Conservation (phyloP, 2,329 filamentous ascomycete genomes). For the Annulohypoxylon truncatum region DNA sequence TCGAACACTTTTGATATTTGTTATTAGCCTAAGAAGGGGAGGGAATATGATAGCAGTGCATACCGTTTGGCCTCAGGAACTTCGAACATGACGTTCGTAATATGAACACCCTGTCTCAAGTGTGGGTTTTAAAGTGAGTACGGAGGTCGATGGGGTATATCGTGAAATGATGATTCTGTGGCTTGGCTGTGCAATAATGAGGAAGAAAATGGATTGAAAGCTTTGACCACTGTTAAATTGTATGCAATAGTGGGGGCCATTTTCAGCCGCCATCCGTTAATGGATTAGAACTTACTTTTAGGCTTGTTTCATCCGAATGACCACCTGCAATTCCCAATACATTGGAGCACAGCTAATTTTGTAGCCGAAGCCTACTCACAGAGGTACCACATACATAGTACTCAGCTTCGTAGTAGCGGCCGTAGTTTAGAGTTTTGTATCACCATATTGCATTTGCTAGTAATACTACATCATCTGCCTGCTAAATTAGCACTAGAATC, state of each 20-base stretch:
- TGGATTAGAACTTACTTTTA: slow-evolving; percentile 26
- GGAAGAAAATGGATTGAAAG: slow-evolving; percentile 6
- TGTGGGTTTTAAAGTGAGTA: neutral
- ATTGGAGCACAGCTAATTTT: slow-evolving; percentile 34
- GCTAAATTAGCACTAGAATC: slow-evolving; percentile 4
- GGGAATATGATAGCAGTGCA: slow-evolving; percentile 24
- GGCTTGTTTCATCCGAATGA: slow-evolving; percentile 31
- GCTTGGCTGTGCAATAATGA: neutral
- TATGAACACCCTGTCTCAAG: neutral
- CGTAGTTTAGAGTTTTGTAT: slow-evolving; percentile 32
- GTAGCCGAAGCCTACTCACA: slow-evolving; percentile 16
- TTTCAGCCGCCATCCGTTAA: slow-evolving; percentile 29
- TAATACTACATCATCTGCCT: slow-evolving; percentile 17
- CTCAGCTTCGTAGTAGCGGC: slow-evolving; percentile 20
- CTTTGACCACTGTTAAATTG: slow-evolving; percentile 19
- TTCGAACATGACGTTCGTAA: slow-evolving; percentile 59
- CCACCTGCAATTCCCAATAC: slow-evolving; percentile 31
- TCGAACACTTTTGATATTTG: slow-evolving; percentile 59
- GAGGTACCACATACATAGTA: neutral
- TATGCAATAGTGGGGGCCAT: slow-evolving; percentile 13
- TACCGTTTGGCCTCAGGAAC: slow-evolving; percentile 65
- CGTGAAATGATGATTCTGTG: neutral
- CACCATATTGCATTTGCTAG: slow-evolving; percentile 25
- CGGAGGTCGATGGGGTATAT: neutral
- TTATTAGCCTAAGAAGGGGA: slow-evolving; percentile 25